Conservation (phyloP, 1,139 yeast species). For the Yarrowia galli region DNA sequence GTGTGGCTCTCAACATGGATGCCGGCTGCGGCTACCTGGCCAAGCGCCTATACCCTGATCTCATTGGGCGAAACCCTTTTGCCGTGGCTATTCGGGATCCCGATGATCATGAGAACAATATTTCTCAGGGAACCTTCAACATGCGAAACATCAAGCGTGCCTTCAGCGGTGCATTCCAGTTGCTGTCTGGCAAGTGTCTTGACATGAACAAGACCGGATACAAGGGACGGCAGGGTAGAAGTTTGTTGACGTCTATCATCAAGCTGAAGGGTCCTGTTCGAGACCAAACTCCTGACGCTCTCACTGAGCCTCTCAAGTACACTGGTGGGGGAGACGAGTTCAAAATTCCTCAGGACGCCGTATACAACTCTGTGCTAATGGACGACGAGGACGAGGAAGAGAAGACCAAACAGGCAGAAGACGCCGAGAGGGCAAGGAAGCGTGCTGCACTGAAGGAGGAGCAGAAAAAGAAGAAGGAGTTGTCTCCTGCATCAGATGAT, state of each 20-base stretch:
- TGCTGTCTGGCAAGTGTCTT: conserved; percentile 57
- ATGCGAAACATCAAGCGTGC: conserved; percentile 82
- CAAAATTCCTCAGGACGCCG: conserved; percentile 27
- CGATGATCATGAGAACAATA: conserved; percentile 79
- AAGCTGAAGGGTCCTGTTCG: conserved; percentile 76
- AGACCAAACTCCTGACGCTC: conserved; percentile 51
- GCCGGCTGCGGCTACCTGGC: conserved; percentile 61
- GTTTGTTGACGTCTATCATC: conserved; percentile 82
- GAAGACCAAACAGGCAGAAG: conserved; percentile 21
- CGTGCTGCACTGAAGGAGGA: conserved; percentile 5
- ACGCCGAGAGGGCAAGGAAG: background rate
- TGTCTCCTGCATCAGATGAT: background rate
- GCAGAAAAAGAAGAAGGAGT: conserved; percentile 2
- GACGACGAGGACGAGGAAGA: conserved; percentile 29
- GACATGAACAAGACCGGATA: conserved; percentile 63
- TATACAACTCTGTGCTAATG: conserved; percentile 11
- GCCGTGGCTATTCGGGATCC: conserved; percentile 90
- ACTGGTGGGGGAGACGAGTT: conserved; percentile 38
- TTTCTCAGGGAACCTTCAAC: conserved; percentile 86
- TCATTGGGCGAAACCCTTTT: conserved; percentile 67
- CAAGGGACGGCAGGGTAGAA: conserved; percentile 72
- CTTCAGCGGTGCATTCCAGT: conserved; percentile 89
- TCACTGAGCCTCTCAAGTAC: conserved; percentile 53
- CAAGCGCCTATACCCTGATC: conserved; percentile 62
- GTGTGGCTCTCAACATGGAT: conserved; percentile 57